Base-by-base conservation (phyloP, 2,329 filamentous ascomycete genomes). In the Septoria linicola region DNA sequence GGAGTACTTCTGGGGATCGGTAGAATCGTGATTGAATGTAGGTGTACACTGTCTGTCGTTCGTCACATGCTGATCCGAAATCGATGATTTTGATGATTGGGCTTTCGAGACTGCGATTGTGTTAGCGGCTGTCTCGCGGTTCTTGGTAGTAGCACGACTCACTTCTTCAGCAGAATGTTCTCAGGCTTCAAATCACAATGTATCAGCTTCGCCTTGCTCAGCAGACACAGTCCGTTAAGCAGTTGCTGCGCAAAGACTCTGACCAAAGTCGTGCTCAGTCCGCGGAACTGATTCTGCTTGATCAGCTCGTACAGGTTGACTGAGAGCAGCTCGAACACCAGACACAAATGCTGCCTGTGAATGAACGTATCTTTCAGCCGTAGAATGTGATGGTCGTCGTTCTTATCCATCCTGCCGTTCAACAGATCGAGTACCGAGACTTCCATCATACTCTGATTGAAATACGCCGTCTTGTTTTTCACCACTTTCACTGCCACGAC, bases 381-480 rank as follows among this genome's bases (percentile, higher is more conserved):
- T 49, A 99, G 77, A 20, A 99, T 80, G 71, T 99, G 93, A 65
- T 99, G 93, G 64, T 99, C 93, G 66, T 99, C 93, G 65, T 97
- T 97, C 75, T 97, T 99, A 76, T 99, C 93, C 66, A 97, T 90
- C 69, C 96, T 95, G 59, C 90, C 96, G 70, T 99, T 99, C 66
- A 99, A 81, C 78, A 99, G 69, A 71, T 99, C 93, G 51, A 99
- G 78, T 19, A 99, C 93, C 1, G 93, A 99, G 25, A 99, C 93
- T 69, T 99, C 93, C 93, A 99, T 99, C 93, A 99, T 99, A 71
- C 93, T 97, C 72, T 99, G 93, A 68, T 99, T 99, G 76, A 99
- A 99, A 71, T 99, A 99, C 31, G 93, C 93, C 1, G 93, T 99
- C 65, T 92, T 85, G 72, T 99, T 99, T 75, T 99, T 99, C 75